These are phyloP conservation scores for Pseudovirgaria hyperparasitica DNA, from an alignment of 2,329 filamentous ascomycete genomes.

Conservation along the genomic window DNA sequence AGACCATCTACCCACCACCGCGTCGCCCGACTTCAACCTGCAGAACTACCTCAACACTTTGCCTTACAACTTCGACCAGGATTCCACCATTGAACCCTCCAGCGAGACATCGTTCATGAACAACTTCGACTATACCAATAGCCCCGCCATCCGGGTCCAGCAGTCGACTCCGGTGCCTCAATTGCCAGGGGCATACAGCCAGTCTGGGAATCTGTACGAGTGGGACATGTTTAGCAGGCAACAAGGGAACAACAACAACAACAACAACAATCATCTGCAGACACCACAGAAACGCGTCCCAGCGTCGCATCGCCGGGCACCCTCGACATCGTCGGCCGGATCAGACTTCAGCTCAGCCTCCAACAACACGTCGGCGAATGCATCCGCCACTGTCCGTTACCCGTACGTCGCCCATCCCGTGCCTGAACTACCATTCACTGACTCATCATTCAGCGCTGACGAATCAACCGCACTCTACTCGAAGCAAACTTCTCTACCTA, in stretches of 20 bases:
- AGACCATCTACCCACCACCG: too few species aligned
- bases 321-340: slow-evolving; percentile 26
- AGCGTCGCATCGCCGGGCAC: slow-evolving; percentile 23
- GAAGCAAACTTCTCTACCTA: slow-evolving; percentile 43
- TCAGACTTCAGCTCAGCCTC: slow-evolving; percentile 23
- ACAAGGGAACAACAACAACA: slow-evolving; percentile 16
- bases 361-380: slow-evolving; percentile 12
- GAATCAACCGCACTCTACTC: slow-evolving; percentile 29
- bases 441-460: slow-evolving; percentile 20
- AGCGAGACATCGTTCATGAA: slow-evolving; percentile 5
- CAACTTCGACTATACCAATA: slow-evolving; percentile 18
- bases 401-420: slow-evolving; percentile 34
- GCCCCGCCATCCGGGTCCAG: slow-evolving; percentile 27
- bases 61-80: neutral
- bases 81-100: slow-evolving; percentile 1
- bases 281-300: slow-evolving; percentile 16
- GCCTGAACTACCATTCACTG: slow-evolving; percentile 27
- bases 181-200: slow-evolving; percentile 13
- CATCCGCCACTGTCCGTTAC: slow-evolving; percentile 15
- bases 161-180: slow-evolving; percentile 27
- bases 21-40: slow-evolving; percentile 2
- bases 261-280: slow-evolving; percentile 17
- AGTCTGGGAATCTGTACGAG: slow-evolving; percentile 16
- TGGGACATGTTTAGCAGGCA: slow-evolving; percentile 22
- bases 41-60: neutral